Evolutionary conservation across 495 filamentous ascomycete genomes (phyloP), one percentile per base, ranked within the genome.

Genomic region (Polyplosphaeria fusca): DNA sequence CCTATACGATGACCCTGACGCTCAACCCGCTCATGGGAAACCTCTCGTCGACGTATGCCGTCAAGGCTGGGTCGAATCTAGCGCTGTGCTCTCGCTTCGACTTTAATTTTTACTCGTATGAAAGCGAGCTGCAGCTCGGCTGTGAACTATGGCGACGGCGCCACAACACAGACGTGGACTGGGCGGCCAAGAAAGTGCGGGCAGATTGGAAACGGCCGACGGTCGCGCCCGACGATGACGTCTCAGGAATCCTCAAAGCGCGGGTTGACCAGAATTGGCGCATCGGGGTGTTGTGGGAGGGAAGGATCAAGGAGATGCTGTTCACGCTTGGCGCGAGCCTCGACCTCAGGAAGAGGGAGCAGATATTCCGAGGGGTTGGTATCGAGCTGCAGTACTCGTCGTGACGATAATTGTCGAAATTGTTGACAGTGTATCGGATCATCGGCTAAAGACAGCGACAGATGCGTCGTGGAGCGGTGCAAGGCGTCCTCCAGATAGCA

Each of bases 61-160:
- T 96, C 12, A 83, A 87, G 61, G 93, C 92, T 4, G 86, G 87
- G 19, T 82, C 79, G 12, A 82, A 89, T 54, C 80, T 93, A 47
- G 84, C 89, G 0, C 81, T 98, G 42, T 92, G 90, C 54, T 90
- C 89, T 26, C 82, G 86, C 37, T 92, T 97, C 73, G 89, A 93
- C 60, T 98, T 97, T 70, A 98, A 98, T 67, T 89, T 96, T 46
- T 96, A 96, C 73, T 94, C 88, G 65, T 98, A 96, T 74, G 93
- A 97, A 74, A 95, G 89, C 67, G 91, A 94, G 32, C 80, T 96
- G 75, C 85, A 86, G 37, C 76, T 96, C 7, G 93, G 94, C 12
- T 87, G 85, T 68, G 94, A 98, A 70, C 74, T 96, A 25, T 98
- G 94, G 92, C 77, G 81, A 47, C 79, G 71, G 70, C 80, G 70